Evolutionary conservation across 441 rosid genomes (phyloP).

Genomic region (Gossypium davidsonii): DNA sequence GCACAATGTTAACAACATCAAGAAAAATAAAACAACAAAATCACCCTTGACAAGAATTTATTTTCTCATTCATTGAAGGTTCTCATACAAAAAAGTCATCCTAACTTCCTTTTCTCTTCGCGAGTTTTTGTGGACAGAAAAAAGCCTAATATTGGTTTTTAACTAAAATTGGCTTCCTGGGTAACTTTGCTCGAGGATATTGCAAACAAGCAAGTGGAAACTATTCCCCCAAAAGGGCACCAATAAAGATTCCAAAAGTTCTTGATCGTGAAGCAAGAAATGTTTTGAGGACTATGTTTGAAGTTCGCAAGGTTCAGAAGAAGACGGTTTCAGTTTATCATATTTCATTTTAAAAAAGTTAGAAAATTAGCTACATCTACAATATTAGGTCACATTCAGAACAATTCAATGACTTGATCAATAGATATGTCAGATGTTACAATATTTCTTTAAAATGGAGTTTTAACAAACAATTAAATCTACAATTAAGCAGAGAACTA

Average conservation of each 20-base stretch:
- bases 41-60: background rate
- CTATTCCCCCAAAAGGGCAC: background rate
- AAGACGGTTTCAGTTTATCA: background rate
- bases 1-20: background rate
- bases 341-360: background rate
- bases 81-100: background rate
- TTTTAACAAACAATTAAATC: background rate
- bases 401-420: background rate
- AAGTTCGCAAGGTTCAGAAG: background rate
- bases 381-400: background rate
- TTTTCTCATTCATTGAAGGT: background rate
- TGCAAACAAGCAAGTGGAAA: background rate
- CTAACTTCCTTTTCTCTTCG: background rate
- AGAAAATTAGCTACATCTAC: background rate
- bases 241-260: background rate
- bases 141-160: background rate
- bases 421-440: background rate
- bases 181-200: background rate
- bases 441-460: background rate
- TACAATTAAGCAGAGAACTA: background rate
- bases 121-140: background rate
- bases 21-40: conserved; percentile 1
- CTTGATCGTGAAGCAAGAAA: background rate
- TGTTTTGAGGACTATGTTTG: background rate
- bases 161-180: background rate